phyloP scores from a whole-genome alignment of 441 rosid species.

The Erysimum cheiri region DNA sequence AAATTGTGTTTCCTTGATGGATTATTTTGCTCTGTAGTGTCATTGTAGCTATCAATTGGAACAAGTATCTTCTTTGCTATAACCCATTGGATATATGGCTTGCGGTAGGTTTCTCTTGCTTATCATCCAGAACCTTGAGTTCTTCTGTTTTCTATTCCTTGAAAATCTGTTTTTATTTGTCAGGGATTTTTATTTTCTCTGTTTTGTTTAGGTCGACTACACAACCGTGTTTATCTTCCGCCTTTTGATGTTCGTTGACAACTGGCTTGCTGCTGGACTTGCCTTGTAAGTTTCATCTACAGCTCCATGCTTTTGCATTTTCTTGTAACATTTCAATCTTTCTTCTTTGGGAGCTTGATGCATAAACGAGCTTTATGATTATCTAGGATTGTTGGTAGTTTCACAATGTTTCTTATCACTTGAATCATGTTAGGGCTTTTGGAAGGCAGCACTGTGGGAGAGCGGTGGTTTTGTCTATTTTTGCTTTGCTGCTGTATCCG shows the following conservation, averaged over 20 bases:
- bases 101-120: constrained; percentile 58
- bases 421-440: constrained; percentile 61
- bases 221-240: constrained; percentile 80
- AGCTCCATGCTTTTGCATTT: constrained; percentile 3
- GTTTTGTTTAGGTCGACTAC: constrained; percentile 77
- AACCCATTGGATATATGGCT: constrained; percentile 91
- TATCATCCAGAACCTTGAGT: not conserved
- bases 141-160: not conserved
- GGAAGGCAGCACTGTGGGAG: constrained; percentile 95
- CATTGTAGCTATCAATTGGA: constrained; percentile 83
- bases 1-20: constrained; percentile 29
- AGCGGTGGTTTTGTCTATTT: constrained; percentile 70
- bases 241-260: constrained; percentile 83
- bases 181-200: not conserved
- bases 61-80: constrained; percentile 67
- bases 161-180: not conserved
- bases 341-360: not conserved
- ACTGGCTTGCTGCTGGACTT: constrained; percentile 87
- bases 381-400: not conserved
- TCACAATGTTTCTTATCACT: constrained; percentile 13
- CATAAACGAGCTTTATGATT: not conserved
- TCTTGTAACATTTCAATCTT: not conserved
- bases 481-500: constrained; percentile 79
- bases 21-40: constrained; percentile 48
- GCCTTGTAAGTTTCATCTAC: constrained; percentile 67